Conservation (phyloP, 2,329 filamentous ascomycete species). For the Pochonia chlamydosporia region DNA sequence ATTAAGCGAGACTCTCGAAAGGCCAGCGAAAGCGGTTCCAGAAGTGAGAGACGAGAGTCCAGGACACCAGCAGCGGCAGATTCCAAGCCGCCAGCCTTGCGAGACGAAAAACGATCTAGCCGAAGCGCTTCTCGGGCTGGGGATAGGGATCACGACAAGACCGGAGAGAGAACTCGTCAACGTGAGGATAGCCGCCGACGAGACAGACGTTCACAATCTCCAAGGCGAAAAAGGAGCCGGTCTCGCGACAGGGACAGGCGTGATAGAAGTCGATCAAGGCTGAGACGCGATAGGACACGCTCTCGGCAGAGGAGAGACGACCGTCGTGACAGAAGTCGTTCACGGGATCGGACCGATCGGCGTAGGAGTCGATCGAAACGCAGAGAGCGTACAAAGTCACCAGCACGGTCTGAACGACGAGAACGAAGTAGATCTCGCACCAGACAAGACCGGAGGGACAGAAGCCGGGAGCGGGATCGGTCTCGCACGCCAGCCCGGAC, state of each 20-base stretch:
- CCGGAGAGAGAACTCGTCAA: slow-evolving; percentile 22
- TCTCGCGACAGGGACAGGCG: slow-evolving; percentile 26
- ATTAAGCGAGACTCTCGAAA: slow-evolving; percentile 41
- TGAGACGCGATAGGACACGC: slow-evolving; percentile 32
- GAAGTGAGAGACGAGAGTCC: slow-evolving; percentile 26
- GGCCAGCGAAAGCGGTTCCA: slow-evolving; percentile 22
- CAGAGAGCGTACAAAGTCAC: slow-evolving; percentile 25
- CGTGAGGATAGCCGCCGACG: slow-evolving; percentile 24
- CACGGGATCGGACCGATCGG: slow-evolving; percentile 25
- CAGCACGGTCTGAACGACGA: slow-evolving; percentile 25
- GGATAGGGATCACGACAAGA: slow-evolving; percentile 19
- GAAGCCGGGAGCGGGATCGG: slow-evolving; percentile 20
- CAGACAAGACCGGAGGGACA: slow-evolving; percentile 6
- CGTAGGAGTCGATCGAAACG: slow-evolving; percentile 29
- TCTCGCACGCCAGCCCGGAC: slow-evolving; percentile 2
- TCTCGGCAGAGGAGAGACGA: slow-evolving; percentile 31
- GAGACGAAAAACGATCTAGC: slow-evolving; percentile 25
- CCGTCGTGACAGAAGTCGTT: slow-evolving; percentile 26
- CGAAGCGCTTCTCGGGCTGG: slow-evolving; percentile 25
- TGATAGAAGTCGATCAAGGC: slow-evolving; percentile 29
- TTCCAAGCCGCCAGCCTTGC: slow-evolving; percentile 16
- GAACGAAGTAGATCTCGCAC: slow-evolving; percentile 18
- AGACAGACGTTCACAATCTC: slow-evolving; percentile 33
- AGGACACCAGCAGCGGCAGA: slow-evolving; percentile 23
- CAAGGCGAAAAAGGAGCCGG: slow-evolving; percentile 28